phyloP scores from a whole-genome alignment of 805 yeast species.

The Starmerella bombicola region DNA sequence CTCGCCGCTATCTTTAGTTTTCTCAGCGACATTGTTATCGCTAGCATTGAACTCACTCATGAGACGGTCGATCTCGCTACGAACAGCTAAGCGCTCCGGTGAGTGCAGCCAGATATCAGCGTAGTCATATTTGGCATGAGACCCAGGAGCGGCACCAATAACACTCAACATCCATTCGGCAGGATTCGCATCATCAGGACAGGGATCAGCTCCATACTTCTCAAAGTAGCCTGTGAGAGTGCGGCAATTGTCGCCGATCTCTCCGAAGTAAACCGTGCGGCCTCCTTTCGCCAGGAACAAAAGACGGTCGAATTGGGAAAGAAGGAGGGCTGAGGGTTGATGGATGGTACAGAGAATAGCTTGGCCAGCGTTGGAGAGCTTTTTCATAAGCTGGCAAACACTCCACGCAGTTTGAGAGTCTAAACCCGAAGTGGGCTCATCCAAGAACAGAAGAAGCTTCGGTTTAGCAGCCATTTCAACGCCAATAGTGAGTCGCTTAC shows the following conservation, averaged over 20 bases:
- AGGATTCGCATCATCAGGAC: constrained; percentile 51
- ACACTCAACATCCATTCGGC: constrained; percentile 65
- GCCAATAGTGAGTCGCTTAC: constrained; percentile 57
- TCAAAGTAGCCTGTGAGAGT: constrained; percentile 56
- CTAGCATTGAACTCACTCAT: constrained; percentile 25
- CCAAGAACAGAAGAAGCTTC: constrained; percentile 45
- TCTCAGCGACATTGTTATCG: constrained; percentile 21
- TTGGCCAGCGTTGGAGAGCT: constrained; percentile 58
- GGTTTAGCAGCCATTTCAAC: constrained; percentile 65
- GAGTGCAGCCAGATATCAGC: constrained; percentile 47
- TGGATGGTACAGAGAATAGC: constrained; percentile 66
- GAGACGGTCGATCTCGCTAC: constrained; percentile 29
- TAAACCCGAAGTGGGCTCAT: constrained; percentile 64
- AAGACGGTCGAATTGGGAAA: constrained; percentile 56
- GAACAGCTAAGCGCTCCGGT: constrained; percentile 31
- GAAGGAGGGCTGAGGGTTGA: constrained; percentile 61
- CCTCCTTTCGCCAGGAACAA: constrained; percentile 65
- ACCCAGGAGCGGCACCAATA: constrained; percentile 74
- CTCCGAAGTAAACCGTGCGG: constrained; percentile 70
- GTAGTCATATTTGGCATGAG: constrained; percentile 48
- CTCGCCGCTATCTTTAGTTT: constrained; percentile 19
- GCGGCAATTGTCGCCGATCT: constrained; percentile 51
- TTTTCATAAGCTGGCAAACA: constrained; percentile 52
- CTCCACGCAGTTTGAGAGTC: constrained; percentile 58
- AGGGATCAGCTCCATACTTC: constrained; percentile 56